phyloP scores from a whole-genome alignment of 2,329 filamentous ascomycete species.

The Tolypocladium endophyticum region DNA sequence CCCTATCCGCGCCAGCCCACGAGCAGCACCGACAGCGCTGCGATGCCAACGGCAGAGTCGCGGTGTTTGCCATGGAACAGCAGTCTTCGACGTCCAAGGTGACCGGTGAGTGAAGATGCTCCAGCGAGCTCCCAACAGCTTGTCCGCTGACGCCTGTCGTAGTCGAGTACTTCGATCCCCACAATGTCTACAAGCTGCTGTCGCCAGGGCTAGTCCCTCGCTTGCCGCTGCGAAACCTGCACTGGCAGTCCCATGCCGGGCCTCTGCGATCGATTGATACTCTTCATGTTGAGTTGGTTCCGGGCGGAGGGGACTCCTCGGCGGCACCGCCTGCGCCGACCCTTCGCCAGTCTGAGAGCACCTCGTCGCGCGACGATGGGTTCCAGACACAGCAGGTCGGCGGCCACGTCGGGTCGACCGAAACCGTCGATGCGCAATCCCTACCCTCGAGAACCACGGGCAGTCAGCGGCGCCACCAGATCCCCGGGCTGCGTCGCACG shows the following conservation, averaged over 20 bases:
- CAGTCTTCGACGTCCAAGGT: conserved; percentile 65
- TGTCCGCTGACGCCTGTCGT: neutral
- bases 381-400: conserved; percentile 48
- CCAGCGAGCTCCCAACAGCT: neutral
- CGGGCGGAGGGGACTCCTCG: conserved; percentile 40
- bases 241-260: conserved; percentile 92
- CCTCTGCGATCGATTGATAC: conserved; percentile 89
- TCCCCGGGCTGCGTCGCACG: conserved; percentile 83
- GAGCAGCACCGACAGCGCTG: conserved; percentile 7
- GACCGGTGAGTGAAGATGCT: conserved; percentile 43
- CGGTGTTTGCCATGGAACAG: conserved; percentile 46
- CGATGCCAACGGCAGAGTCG: conserved; percentile 16
- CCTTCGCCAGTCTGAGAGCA: conserved; percentile 20
- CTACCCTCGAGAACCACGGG: conserved; percentile 20
- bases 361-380: conserved; percentile 39
- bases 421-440: conserved; percentile 25
- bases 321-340: conserved; percentile 19
- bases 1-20: neutral
- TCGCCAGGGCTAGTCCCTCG: conserved; percentile 67
- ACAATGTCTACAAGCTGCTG: conserved; percentile 74
- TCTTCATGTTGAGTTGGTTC: conserved; percentile 80
- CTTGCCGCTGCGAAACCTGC: conserved; percentile 79
- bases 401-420: conserved; percentile 25
- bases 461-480: conserved; percentile 67
- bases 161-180: conserved; percentile 97